These are phyloP conservation scores for Cryptococcus deneoformans DNA, from an alignment of 1,284 basidiomycete genomes.

Conservation along the genomic window DNA sequence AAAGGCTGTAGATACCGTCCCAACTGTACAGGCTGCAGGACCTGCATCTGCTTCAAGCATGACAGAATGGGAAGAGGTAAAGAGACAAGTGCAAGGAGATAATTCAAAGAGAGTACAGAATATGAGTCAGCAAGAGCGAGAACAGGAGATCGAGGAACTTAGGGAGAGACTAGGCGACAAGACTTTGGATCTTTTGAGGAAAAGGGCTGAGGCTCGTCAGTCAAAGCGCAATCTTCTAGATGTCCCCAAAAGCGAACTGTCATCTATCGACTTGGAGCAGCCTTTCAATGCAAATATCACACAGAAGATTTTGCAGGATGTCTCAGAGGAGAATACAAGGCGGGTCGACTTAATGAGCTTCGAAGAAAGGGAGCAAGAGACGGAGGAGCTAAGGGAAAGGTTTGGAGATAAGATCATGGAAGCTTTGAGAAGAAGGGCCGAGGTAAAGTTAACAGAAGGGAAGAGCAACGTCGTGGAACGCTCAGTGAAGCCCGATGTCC, in stretches of 20 bases:
- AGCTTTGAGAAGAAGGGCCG: conserved; percentile 57
- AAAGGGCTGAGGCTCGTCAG: conserved; percentile 51
- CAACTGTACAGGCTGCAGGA: neutral
- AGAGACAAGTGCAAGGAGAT: conserved; percentile 24
- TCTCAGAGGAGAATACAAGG: too few relatives aligned
- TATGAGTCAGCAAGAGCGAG: conserved; percentile 61
- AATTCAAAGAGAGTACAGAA: conserved; percentile 57
- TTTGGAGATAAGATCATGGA: conserved; percentile 65
- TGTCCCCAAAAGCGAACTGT: too few relatives aligned
- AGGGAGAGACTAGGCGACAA: conserved; percentile 64
- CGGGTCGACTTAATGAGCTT: conserved; percentile 54
- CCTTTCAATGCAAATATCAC: too few relatives aligned
- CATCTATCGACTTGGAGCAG: too few relatives aligned
- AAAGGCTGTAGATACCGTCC: conserved; percentile 11
- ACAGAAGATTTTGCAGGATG: too few relatives aligned
- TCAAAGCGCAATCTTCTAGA: too few relatives aligned
- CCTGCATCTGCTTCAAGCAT: neutral
- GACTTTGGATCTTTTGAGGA: conserved; percentile 60
- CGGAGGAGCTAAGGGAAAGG: conserved; percentile 61
- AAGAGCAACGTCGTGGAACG: neutral
- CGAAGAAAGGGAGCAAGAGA: conserved; percentile 59
- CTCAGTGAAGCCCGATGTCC: too few relatives aligned
- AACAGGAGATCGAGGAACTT: conserved; percentile 61
- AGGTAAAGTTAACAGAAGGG: conserved; percentile 31
- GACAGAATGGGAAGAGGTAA: conserved; percentile 10